Percentiles rank a stretch among this genome's conserved stretches.
These are phyloP conservation scores for Brettanomyces bruxellensis DNA, from an alignment of 805 yeast species.

Conservation along the genomic window DNA sequence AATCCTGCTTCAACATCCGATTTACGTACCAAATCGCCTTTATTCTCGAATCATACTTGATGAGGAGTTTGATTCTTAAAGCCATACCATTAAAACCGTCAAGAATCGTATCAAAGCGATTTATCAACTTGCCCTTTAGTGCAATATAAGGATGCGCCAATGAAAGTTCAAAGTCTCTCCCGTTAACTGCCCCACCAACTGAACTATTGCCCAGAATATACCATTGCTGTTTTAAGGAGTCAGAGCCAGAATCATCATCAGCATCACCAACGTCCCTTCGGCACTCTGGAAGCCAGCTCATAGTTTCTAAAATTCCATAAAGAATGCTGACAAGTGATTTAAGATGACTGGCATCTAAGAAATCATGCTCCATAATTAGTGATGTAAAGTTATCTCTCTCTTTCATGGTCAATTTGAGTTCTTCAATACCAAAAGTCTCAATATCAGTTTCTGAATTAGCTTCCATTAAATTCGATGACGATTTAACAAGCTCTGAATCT, in stretches of 20 bases:
- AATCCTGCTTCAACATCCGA: slow-evolving; percentile 37
- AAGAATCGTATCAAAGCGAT: slow-evolving; percentile 30
- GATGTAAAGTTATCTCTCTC: slow-evolving; percentile 17
- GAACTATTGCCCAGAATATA: slow-evolving; percentile 11
- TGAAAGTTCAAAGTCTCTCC: not conserved
- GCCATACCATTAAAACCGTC: slow-evolving; percentile 27
- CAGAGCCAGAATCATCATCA: slow-evolving; percentile 4
- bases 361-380: slow-evolving; percentile 35
- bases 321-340: slow-evolving; percentile 44
- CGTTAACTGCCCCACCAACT: not conserved
- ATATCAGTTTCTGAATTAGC: slow-evolving; percentile 9
- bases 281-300: slow-evolving; percentile 51
- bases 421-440: slow-evolving; percentile 14
- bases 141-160: slow-evolving; percentile 14
- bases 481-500: slow-evolving; percentile 21
- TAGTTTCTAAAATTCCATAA: slow-evolving; percentile 46
- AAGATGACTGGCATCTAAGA: slow-evolving; percentile 39
- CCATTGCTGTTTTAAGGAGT: slow-evolving; percentile 23
- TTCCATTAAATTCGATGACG: slow-evolving; percentile 24
- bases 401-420: slow-evolving; percentile 20
- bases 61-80: slow-evolving; percentile 32
- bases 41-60: slow-evolving; percentile 50
- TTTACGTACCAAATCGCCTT: slow-evolving; percentile 44
- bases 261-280: slow-evolving; percentile 27
- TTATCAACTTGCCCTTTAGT: slow-evolving; percentile 18